A percentile compares a stretch with the other conserved stretches of the same genome.
Evolutionary conservation across 2,329 filamentous ascomycete species (phyloP).

Genomic region (Penicillium rolfsii): DNA sequence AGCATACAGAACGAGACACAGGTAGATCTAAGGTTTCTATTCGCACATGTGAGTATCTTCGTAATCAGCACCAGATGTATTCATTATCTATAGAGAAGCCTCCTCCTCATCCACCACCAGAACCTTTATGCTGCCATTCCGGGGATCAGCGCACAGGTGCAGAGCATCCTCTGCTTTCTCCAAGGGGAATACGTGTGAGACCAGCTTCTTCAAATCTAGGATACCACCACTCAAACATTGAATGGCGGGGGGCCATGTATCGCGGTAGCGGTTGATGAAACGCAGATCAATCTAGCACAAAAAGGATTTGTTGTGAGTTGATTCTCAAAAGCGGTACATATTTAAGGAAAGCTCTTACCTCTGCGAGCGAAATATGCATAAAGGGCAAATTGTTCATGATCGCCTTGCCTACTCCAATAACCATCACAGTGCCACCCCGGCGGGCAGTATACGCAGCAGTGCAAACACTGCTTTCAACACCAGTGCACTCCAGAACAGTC

Average conservation of each 20-base stretch:
- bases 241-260: constrained; percentile 71
- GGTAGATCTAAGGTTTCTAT: neutral
- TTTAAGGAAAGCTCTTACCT: constrained; percentile 37
- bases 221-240: constrained; percentile 62
- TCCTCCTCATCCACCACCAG: constrained; percentile 59
- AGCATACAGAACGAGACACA: too few relatives aligned
- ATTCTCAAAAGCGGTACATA: neutral
- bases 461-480: constrained; percentile 65
- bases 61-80: neutral
- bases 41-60: neutral
- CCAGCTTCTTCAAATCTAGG: constrained; percentile 63
- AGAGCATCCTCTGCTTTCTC: constrained; percentile 65
- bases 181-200: constrained; percentile 66
- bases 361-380: constrained; percentile 66
- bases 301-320: constrained; percentile 8
- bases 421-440: constrained; percentile 63
- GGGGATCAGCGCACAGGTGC: constrained; percentile 56
- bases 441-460: constrained; percentile 62
- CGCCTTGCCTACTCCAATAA: constrained; percentile 65
- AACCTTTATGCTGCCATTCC: constrained; percentile 62
- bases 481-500: constrained; percentile 67
- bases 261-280: constrained; percentile 72
- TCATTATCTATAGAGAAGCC: constrained; percentile 19
- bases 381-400: constrained; percentile 69
- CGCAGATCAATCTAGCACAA: constrained; percentile 62